Evolutionary conservation across 345 rosid species (phyloP).

Genomic region (Nephelium lappaceum): DNA sequence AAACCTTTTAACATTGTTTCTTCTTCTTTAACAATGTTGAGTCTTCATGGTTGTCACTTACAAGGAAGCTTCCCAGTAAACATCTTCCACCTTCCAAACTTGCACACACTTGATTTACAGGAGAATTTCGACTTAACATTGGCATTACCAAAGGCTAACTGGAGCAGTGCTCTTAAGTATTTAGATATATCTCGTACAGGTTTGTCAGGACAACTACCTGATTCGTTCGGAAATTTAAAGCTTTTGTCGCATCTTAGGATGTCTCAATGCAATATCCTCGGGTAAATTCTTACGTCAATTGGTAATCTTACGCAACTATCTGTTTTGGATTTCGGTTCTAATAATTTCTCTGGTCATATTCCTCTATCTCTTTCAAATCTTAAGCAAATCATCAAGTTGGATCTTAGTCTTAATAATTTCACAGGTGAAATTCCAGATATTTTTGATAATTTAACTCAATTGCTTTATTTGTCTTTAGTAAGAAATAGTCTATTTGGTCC

Average conservation of each 20-base stretch:
- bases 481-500: background rate
- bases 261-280: too few species aligned
- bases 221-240: too few species aligned
- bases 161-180: too few species aligned
- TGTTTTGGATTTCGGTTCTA: too few species aligned
- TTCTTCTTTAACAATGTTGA: background rate
- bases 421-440: constrained; percentile 27
- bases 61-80: background rate
- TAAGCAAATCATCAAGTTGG: background rate
- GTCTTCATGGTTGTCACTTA: background rate
- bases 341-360: constrained; percentile 21
- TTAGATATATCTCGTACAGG: too few species aligned
- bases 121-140: too few species aligned
- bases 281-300: too few species aligned
- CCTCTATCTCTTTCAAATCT: constrained; percentile 19
- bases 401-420: background rate
- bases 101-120: too few species aligned
- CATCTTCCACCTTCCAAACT: background rate
- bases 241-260: too few species aligned
- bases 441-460: background rate
- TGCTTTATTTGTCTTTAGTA: background rate
- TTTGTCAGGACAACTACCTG: too few species aligned
- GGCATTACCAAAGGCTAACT: too few species aligned
- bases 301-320: too few species aligned
- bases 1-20: background rate